These are phyloP conservation scores for Penicillium parvum DNA, from an alignment of 495 filamentous ascomycete species.

Conservation along the genomic window DNA sequence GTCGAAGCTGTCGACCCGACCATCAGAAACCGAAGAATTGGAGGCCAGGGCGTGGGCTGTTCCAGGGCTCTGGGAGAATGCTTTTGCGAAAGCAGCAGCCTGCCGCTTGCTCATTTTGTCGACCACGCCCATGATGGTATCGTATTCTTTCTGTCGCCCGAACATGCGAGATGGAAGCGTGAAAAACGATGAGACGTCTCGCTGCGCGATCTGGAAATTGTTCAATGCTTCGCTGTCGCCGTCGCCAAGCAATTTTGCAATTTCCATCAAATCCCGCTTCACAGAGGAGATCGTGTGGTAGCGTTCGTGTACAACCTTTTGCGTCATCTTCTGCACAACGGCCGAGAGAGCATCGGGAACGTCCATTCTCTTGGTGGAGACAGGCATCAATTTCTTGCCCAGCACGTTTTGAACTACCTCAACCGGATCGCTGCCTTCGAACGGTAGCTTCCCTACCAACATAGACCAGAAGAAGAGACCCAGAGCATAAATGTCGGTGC, in stretches of 20 bases:
- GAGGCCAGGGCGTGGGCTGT: slow-evolving; percentile 48
- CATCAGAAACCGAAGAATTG: slow-evolving; percentile 54
- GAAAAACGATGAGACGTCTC: slow-evolving; percentile 83
- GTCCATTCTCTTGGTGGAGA: slow-evolving; percentile 70
- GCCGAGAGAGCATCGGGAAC: slow-evolving; percentile 73
- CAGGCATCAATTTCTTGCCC: slow-evolving; percentile 64
- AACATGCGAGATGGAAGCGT: slow-evolving; percentile 75
- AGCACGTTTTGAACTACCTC: slow-evolving; percentile 87
- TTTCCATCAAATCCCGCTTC: slow-evolving; percentile 65
- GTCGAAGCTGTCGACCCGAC: slow-evolving; percentile 50
- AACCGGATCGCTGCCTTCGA: slow-evolving; percentile 70
- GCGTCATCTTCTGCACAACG: slow-evolving; percentile 86
- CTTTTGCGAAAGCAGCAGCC: slow-evolving; percentile 42
- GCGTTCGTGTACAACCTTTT: slow-evolving; percentile 75
- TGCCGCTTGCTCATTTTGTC: slow-evolving; percentile 65
- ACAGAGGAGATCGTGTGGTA: slow-evolving; percentile 82
- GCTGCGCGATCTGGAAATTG: slow-evolving; percentile 66
- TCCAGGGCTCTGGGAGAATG: slow-evolving; percentile 35
- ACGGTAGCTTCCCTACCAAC: slow-evolving; percentile 71
- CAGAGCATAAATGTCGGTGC: slow-evolving; percentile 86
- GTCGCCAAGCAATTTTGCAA: slow-evolving; percentile 66
- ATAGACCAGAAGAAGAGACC: slow-evolving; percentile 84
- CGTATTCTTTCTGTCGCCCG: slow-evolving; percentile 67
- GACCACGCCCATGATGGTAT: slow-evolving; percentile 64
- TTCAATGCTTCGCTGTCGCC: slow-evolving; percentile 66